phyloP scores from a whole-genome alignment of 139 green algal species.

The Chlorokybus atmophyticus region DNA sequence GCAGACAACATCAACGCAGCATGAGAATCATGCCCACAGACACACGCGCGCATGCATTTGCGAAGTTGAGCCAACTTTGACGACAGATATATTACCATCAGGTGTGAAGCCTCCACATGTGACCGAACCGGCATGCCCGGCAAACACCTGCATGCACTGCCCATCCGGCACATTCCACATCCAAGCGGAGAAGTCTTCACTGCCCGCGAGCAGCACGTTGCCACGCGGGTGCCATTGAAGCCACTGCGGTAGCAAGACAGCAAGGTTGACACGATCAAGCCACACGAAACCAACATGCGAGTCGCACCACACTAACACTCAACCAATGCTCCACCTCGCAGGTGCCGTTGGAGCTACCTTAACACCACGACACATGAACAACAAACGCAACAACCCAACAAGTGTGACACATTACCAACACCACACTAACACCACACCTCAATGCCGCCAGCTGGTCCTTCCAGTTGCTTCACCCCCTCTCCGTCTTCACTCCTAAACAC shows the following conservation, averaged over 20 bases:
- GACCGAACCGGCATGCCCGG: constrained; percentile 63
- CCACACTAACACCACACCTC: constrained; percentile 17
- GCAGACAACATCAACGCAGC: too few species aligned
- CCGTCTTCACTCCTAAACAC: constrained; percentile 44
- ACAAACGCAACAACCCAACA: too few species aligned
- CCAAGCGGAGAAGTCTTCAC: constrained; percentile 82
- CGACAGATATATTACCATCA: too few species aligned
- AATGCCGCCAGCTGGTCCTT: constrained; percentile 29
- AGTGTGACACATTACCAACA: constrained; percentile 15
- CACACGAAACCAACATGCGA: too few species aligned
- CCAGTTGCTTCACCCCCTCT: constrained; percentile 12
- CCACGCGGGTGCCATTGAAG: constrained; percentile 83
- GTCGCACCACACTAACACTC: too few species aligned
- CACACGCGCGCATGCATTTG: too few species aligned
- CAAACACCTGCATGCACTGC: constrained; percentile 79
- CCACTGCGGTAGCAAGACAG: constrained; percentile 51
- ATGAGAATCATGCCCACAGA: too few species aligned
- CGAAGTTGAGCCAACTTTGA: too few species aligned
- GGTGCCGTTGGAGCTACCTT: background rate
- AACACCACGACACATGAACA: too few species aligned
- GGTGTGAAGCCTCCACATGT: constrained; percentile 70
- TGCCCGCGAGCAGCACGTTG: constrained; percentile 72
- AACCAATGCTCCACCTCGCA: too few species aligned
- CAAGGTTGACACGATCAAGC: too few species aligned
- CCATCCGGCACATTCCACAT: constrained; percentile 85